Conservation (phyloP, 176 grass and related monocot genomes). For the Triticum urartu region DNA sequence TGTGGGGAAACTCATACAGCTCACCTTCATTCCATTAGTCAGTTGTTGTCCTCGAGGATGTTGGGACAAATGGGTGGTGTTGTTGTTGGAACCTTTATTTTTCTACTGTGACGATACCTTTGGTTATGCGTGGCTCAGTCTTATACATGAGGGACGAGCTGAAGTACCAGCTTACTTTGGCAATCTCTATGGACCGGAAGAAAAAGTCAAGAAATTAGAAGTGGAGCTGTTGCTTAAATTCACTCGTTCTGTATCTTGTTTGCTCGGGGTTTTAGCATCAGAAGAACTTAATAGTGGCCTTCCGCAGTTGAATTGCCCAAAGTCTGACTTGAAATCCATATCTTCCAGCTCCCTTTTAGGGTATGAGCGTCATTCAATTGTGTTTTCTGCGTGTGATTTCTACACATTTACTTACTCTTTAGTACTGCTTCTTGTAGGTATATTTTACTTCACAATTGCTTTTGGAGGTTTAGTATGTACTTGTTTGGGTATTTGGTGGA, state of each 20-base stretch:
- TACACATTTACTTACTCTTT: background rate
- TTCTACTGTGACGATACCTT: slow-evolving; percentile 44
- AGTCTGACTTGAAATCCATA: background rate
- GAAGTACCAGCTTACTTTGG: slow-evolving; percentile 52
- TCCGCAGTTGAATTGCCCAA: background rate
- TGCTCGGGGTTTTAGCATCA: slow-evolving; percentile 50
- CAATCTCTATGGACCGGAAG: slow-evolving; percentile 52
- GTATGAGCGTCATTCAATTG: slow-evolving; percentile 20
- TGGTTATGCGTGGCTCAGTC: slow-evolving; percentile 53
- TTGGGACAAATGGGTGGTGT: slow-evolving; percentile 47
- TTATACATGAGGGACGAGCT: slow-evolving; percentile 45
- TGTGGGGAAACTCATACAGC: slow-evolving; percentile 51
- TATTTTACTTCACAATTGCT: slow-evolving; percentile 47
- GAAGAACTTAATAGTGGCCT: slow-evolving; percentile 22
- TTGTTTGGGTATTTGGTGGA: slow-evolving; percentile 49
- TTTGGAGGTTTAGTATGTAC: slow-evolving; percentile 43
- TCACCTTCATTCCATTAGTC: slow-evolving; percentile 50
- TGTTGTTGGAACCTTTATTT: slow-evolving; percentile 52
- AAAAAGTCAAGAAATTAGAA: slow-evolving; percentile 62
- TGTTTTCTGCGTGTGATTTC: background rate
- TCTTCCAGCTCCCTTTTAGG: slow-evolving; percentile 46
- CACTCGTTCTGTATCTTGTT: slow-evolving; percentile 34
- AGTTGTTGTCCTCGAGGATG: slow-evolving; percentile 48
- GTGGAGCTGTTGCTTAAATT: slow-evolving; percentile 38
- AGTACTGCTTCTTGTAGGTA: slow-evolving; percentile 37